Conservation (phyloP, 2,329 filamentous ascomycete genomes). For the Pochonia chlamydosporia region DNA sequence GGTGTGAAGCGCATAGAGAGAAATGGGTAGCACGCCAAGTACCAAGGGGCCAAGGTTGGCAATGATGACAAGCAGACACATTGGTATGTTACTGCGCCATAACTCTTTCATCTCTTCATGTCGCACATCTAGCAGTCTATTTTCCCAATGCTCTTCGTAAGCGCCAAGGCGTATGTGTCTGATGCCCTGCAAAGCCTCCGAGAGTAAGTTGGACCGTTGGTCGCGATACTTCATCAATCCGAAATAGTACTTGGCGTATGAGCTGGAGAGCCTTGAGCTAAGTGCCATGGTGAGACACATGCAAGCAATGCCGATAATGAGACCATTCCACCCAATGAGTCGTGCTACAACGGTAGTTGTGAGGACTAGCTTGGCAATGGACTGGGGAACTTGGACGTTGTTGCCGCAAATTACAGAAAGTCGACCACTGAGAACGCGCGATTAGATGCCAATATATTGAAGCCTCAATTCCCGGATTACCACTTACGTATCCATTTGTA, state of each 20-base stretch:
- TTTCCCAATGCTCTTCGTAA: neutral
- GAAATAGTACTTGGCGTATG: no score
- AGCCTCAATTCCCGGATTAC: neutral
- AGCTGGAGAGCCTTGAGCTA: no score
- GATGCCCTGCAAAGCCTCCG: neutral
- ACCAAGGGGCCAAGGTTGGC: neutral
- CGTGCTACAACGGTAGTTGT: neutral
- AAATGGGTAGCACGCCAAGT: neutral
- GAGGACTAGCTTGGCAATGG: neutral
- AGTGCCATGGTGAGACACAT: neutral
- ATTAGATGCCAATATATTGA: neutral
- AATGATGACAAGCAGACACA: conserved; percentile 2
- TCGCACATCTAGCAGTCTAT: neutral
- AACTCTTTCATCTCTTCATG: neutral
- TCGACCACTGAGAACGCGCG: neutral
- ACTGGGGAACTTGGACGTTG: neutral
- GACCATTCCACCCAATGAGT: neutral
- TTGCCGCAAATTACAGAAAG: neutral
- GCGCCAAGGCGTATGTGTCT: neutral
- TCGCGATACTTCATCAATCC: neutral
- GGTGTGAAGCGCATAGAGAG: neutral
- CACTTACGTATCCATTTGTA: neutral
- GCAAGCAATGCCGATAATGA: neutral
- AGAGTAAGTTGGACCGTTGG: neutral
- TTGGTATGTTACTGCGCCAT: neutral